Evolutionary conservation across 2,329 filamentous ascomycete species (phyloP).

Genomic region (Chrysoporthe austroafricana): DNA sequence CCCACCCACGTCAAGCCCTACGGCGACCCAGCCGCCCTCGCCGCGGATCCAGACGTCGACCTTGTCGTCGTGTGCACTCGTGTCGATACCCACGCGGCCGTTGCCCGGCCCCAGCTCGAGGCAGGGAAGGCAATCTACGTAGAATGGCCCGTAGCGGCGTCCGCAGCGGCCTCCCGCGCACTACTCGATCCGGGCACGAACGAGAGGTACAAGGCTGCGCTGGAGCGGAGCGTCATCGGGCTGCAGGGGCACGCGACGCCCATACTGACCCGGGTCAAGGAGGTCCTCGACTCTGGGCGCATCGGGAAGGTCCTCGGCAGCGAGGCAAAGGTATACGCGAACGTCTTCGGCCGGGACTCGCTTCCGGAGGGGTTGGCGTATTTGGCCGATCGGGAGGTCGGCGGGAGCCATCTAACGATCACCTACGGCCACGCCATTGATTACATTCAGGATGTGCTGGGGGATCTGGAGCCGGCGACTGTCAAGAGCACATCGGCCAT

Average conservation of each 20-base stretch:
- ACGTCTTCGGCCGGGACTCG: constrained; percentile 18
- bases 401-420: constrained; percentile 16
- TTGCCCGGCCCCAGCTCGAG: constrained; percentile 46
- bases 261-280: constrained; percentile 44
- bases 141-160: constrained; percentile 54
- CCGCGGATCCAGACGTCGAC: constrained; percentile 50
- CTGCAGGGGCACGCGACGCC: constrained; percentile 50
- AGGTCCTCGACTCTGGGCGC: constrained; percentile 45
- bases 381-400: constrained; percentile 8
- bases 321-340: constrained; percentile 31
- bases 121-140: constrained; percentile 52
- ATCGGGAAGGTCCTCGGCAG: constrained; percentile 48
- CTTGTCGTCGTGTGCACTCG: constrained; percentile 50
- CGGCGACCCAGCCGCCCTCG: constrained; percentile 46
- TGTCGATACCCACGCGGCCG: constrained; percentile 46
- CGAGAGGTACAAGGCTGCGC: constrained; percentile 26
- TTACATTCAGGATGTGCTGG: constrained; percentile 19
- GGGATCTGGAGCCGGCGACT: constrained; percentile 4
- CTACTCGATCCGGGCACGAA: constrained; percentile 33
- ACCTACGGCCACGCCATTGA: constrained; percentile 16
- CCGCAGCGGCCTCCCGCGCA: constrained; percentile 46
- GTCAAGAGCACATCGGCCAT: constrained; percentile 6
- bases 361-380: constrained; percentile 31
- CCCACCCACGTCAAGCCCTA: constrained; percentile 46
- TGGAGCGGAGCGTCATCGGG: constrained; percentile 52